phyloP scores from a whole-genome alignment of 2,329 filamentous ascomycete species.

The Aspergillus clavatus region DNA sequence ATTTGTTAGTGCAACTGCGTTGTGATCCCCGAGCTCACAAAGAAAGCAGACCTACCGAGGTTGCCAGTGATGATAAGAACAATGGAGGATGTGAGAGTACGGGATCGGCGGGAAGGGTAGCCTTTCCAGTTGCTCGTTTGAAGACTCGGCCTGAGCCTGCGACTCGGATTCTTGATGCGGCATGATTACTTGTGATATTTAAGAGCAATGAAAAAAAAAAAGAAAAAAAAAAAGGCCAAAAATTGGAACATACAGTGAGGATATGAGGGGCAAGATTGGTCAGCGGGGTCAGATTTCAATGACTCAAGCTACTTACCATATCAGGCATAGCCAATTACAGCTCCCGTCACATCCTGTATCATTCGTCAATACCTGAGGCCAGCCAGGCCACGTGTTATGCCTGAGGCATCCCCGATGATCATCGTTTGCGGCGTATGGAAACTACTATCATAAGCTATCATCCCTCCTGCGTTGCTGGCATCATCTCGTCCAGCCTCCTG shows the following conservation, averaged over 20 bases:
- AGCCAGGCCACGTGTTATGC: conserved; percentile 14
- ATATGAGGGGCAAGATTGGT: not conserved
- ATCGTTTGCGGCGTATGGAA: conserved; percentile 2
- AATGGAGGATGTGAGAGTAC: conserved; percentile 84
- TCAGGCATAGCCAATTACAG: conserved; percentile 8
- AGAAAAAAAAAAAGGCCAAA: conserved; percentile 3
- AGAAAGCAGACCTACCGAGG: conserved; percentile 51
- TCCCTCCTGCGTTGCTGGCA: conserved; percentile 5
- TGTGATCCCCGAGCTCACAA: not conserved
- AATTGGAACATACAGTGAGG: not conserved
- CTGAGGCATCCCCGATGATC: conserved; percentile 15
- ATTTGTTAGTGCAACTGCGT: conserved; percentile 9
- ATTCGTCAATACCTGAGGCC: no score
- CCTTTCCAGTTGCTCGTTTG: conserved; percentile 18
- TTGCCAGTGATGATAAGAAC: conserved; percentile 91
- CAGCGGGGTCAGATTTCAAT: not conserved
- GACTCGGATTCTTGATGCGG: conserved; percentile 25
- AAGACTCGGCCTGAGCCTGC: conserved; percentile 9
- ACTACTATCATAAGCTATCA: not conserved
- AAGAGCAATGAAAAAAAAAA: conserved; percentile 1
- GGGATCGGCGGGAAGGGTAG: conserved; percentile 78
- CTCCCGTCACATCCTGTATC: conserved; percentile 1
- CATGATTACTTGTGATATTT: conserved; percentile 18
- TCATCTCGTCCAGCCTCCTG: conserved; percentile 8
- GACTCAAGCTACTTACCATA: conserved; percentile 2